Evolutionary conservation across 2,329 filamentous ascomycete species (phyloP), one percentile per base, ranked within the genome.

Genomic region (Botrytis medusae): DNA sequence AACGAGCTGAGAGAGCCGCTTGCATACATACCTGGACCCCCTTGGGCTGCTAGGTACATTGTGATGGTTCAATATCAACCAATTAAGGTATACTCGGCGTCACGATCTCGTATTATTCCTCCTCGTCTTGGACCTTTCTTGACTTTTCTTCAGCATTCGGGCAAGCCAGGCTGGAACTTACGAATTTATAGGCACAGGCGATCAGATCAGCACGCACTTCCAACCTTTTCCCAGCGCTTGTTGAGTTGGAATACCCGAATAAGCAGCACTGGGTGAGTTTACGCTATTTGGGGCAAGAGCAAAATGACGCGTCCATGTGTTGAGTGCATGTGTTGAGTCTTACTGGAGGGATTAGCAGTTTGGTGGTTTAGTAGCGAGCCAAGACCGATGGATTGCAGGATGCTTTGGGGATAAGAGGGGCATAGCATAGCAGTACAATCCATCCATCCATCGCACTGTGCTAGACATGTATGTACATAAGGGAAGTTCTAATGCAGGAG

Each of bases 261-360:
- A 16, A 25, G 25, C 32, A 61, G 25, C 10, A 16, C n/a, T 14
- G 22, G 20, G 9, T 32, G 37, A 29, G 32, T 37, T 44, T 64
- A 12, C 65, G 54, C 65, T 54, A 59, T 54, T 40, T 40, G 18
- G 57, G 65, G 29, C 5, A 1, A 46, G 40, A 8, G 34, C 25
- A 44, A 57, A 69, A 60, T 69, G 67, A 69, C 51, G 67, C 67
- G 67, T 69, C 54, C 67, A 69, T 62, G 60, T 62, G 37, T 62
- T 42, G 34, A n/a, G 37, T 9, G 37, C 37, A 37, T 37, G 37
- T 37, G 37, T 37, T 37, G 37, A 37, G 37, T 9, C 8, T 37
- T 10, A 1, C 37, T 37, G 37, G 37, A 37, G 37, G 37, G 37
- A 37, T 37, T 37, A 37, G 37, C 7, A 37, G 37, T 9, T 34